Evolutionary conservation across 108 stramenopile genomes (phyloP).

Genomic region (Skeletonema costatum): DNA sequence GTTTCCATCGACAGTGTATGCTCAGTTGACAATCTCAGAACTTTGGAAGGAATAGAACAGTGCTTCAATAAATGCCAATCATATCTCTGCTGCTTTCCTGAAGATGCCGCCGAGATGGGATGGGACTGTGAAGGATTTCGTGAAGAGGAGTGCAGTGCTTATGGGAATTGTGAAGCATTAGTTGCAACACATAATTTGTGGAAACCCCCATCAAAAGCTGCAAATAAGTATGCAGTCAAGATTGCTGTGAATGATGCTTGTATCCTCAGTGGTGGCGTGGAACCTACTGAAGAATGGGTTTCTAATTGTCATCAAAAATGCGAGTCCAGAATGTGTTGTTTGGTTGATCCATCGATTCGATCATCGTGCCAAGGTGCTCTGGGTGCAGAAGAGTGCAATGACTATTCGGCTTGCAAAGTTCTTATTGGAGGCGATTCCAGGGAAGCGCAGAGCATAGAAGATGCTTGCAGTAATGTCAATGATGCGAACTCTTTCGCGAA

Average conservation of each 20-base stretch:
- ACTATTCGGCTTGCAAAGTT: slow-evolving; percentile 12
- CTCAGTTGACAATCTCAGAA: background rate
- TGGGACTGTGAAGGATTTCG: slow-evolving; percentile 1
- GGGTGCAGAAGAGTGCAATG: slow-evolving; percentile 13
- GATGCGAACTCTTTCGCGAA: background rate
- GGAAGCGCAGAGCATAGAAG: background rate
- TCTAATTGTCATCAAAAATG: slow-evolving; percentile 17
- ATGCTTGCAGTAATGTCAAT: slow-evolving; percentile 5
- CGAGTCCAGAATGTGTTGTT: slow-evolving; percentile 17
- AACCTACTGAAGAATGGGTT: slow-evolving; percentile 10
- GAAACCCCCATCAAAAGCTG: slow-evolving; percentile 10
- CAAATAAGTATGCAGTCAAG: slow-evolving; percentile 10
- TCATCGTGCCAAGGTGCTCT: slow-evolving; percentile 4
- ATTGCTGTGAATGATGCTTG: slow-evolving; percentile 15
- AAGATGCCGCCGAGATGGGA: background rate
- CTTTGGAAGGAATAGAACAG: background rate
- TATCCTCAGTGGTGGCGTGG: background rate
- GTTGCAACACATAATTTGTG: slow-evolving; percentile 3
- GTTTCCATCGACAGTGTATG: background rate
- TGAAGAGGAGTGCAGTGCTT: slow-evolving; percentile 11
- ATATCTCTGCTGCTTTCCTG: background rate
- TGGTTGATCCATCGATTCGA: slow-evolving; percentile 5
- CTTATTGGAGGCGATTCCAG: slow-evolving; percentile 15
- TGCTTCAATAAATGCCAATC: slow-evolving; percentile 1
- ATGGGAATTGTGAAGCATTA: slow-evolving; percentile 7